These are phyloP conservation scores for Camellia japonica DNA, from an alignment of 148 eudicot species.

Conservation along the genomic window DNA sequence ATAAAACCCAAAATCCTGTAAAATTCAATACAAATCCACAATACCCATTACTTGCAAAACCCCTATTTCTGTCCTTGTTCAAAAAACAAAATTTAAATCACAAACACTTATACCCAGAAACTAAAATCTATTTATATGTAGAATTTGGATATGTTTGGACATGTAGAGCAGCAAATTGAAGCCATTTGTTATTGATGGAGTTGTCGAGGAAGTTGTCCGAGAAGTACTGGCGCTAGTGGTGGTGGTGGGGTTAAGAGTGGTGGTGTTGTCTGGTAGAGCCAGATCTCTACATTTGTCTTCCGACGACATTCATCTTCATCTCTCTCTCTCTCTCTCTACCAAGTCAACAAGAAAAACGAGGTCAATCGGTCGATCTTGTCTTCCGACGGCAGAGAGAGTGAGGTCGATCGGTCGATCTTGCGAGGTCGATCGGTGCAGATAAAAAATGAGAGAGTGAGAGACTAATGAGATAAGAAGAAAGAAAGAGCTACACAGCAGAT, in stretches of 20 bases:
- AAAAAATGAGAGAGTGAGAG: no score
- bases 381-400: no score
- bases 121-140: no score
- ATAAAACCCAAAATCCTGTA: slow-evolving; percentile 38
- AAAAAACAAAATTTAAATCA: no score
- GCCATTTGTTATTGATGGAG: slow-evolving; percentile 52
- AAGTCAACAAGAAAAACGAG: neutral
- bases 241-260: slow-evolving; percentile 20
- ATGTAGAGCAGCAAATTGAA: slow-evolving; percentile 48
- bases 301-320: slow-evolving; percentile 38
- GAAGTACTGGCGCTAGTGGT: slow-evolving; percentile 32
- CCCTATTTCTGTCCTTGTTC: no score
- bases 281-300: slow-evolving; percentile 61
- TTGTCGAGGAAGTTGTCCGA: slow-evolving; percentile 46
- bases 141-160: neutral
- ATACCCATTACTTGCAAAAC: neutral
- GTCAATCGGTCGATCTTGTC: no score
- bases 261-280: slow-evolving; percentile 27
- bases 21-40: slow-evolving; percentile 12
- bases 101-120: no score
- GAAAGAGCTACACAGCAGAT: no score
- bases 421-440: no score
- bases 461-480: no score
- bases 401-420: no score
- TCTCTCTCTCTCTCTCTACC: neutral